These are phyloP conservation scores for Colletotrichum tofieldiae DNA, from an alignment of 2,329 filamentous ascomycete species.

Conservation along the genomic window DNA sequence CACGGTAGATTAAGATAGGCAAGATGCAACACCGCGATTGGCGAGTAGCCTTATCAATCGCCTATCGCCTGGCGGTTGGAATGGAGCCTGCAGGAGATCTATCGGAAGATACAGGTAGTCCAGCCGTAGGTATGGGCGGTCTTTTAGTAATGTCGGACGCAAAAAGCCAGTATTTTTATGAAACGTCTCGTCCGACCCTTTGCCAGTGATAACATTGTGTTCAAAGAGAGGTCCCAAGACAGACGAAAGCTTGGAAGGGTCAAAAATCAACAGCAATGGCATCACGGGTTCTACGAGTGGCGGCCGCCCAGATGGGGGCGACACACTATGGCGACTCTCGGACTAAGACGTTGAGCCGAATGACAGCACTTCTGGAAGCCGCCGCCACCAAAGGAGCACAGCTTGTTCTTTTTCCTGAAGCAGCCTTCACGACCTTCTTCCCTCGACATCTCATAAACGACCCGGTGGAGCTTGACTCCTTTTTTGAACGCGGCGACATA, in stretches of 20 bases:
- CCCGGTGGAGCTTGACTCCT: conserved; percentile 60
- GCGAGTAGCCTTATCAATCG: conserved; percentile 21
- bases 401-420: conserved; percentile 68
- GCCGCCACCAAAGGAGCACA: conserved; percentile 62
- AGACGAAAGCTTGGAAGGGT: background rate
- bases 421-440: conserved; percentile 72
- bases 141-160: background rate
- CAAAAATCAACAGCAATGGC: conserved; percentile 8
- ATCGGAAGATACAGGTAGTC: background rate
- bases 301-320: conserved; percentile 69
- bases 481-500: conserved; percentile 65
- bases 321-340: conserved; percentile 56
- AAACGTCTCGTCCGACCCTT: background rate
- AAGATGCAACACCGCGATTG: background rate
- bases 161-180: background rate
- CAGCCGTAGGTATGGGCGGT: conserved; percentile 1
- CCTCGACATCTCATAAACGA: conserved; percentile 65
- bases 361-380: conserved; percentile 64
- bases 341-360: conserved; percentile 60
- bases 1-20: conserved; percentile 32
- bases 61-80: conserved; percentile 14
- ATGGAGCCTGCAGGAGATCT: background rate
- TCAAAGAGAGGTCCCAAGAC: background rate
- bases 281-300: conserved; percentile 51
- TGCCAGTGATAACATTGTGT: background rate